A percentile compares a stretch with the other conserved stretches of the same genome.
Conservation (phyloP, 2,329 filamentous ascomycete genomes). For the Cordyceps javanica region DNA sequence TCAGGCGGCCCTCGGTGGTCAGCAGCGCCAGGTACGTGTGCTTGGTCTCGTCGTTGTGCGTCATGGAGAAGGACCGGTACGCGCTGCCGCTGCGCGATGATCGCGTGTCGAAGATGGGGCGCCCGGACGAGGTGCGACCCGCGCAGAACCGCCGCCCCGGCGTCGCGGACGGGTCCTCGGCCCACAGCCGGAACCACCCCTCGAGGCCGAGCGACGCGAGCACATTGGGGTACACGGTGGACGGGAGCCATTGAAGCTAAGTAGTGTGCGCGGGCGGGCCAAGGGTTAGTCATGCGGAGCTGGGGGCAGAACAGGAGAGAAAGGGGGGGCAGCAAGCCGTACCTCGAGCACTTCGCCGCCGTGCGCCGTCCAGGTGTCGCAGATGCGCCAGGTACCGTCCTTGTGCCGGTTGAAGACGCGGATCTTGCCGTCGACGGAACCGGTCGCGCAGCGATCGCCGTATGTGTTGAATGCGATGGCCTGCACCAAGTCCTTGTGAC, state of each 20-base stretch:
- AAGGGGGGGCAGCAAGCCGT: slow-evolving; percentile 26
- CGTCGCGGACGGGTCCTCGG: slow-evolving; percentile 77
- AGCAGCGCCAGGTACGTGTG: slow-evolving; percentile 84
- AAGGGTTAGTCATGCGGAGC: background rate
- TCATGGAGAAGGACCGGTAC: slow-evolving; percentile 80
- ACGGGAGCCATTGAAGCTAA: slow-evolving; percentile 88
- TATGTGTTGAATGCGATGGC: slow-evolving; percentile 88
- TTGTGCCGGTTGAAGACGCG: slow-evolving; percentile 84
- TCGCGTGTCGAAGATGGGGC: slow-evolving; percentile 49
- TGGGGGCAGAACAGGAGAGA: background rate
- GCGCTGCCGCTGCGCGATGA: slow-evolving; percentile 46
- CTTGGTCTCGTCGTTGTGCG: slow-evolving; percentile 68
- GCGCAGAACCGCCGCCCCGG: slow-evolving; percentile 75
- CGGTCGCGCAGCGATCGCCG: slow-evolving; percentile 84
- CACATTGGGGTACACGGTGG: slow-evolving; percentile 78
- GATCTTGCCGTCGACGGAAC: slow-evolving; percentile 86
- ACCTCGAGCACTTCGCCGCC: slow-evolving; percentile 87
- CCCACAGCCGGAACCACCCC: slow-evolving; percentile 86
- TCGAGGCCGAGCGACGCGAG: slow-evolving; percentile 86
- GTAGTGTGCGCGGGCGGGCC: background rate
- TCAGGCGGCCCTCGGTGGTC: slow-evolving; percentile 72
- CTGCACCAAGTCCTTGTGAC: slow-evolving; percentile 74
- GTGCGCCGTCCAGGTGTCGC: slow-evolving; percentile 86
- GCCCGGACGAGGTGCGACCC: slow-evolving; percentile 42
- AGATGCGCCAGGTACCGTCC: slow-evolving; percentile 69